Percentiles rank a stretch among this genome's conserved stretches.
These are phyloP conservation scores for Mollisiaceae sp. DNA, from an alignment of 2,329 filamentous ascomycete species.

Conservation along the genomic window DNA sequence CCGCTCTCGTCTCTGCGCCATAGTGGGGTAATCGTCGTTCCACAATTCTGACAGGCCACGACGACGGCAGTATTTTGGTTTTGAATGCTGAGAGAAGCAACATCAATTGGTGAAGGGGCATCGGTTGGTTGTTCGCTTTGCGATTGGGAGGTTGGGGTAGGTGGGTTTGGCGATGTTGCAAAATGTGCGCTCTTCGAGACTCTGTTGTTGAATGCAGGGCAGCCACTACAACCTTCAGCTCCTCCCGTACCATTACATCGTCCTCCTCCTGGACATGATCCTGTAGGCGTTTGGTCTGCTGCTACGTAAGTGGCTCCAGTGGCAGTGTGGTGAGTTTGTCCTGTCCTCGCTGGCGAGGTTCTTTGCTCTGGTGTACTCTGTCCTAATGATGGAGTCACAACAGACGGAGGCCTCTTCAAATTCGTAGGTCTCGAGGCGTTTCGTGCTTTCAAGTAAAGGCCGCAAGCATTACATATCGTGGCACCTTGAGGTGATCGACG, in stretches of 20 bases:
- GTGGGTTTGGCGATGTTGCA: slow-evolving; percentile 50
- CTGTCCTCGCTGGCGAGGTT: slow-evolving; percentile 41
- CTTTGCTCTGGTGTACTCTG: slow-evolving; percentile 37
- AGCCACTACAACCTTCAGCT: slow-evolving; percentile 92
- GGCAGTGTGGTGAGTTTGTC: slow-evolving; percentile 44
- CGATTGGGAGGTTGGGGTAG: slow-evolving; percentile 32
- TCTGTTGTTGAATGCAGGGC: slow-evolving; percentile 96
- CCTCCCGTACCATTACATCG: slow-evolving; percentile 96
- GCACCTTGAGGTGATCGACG: slow-evolving; percentile 89
- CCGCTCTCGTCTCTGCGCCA: slow-evolving; percentile 95
- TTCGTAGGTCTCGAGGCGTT: slow-evolving; percentile 91
- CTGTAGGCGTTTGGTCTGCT: slow-evolving; percentile 74
- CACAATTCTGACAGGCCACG: slow-evolving; percentile 95
- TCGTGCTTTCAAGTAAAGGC: slow-evolving; percentile 90
- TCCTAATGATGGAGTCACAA: slow-evolving; percentile 44
- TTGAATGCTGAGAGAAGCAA: slow-evolving; percentile 53
- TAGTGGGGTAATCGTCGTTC: slow-evolving; percentile 92
- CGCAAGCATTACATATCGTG: slow-evolving; percentile 97
- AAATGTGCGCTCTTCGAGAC: slow-evolving; percentile 85
- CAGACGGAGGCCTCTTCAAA: slow-evolving; percentile 74
- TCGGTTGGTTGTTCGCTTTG: slow-evolving; percentile 39
- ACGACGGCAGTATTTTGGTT: slow-evolving; percentile 62
- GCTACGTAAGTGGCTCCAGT: slow-evolving; percentile 73
- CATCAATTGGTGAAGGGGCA: slow-evolving; percentile 52
- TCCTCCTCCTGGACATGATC: slow-evolving; percentile 94